Conservation (phyloP, 768 basidiomycete species). For the Leucosporidium yakuticum region DNA sequence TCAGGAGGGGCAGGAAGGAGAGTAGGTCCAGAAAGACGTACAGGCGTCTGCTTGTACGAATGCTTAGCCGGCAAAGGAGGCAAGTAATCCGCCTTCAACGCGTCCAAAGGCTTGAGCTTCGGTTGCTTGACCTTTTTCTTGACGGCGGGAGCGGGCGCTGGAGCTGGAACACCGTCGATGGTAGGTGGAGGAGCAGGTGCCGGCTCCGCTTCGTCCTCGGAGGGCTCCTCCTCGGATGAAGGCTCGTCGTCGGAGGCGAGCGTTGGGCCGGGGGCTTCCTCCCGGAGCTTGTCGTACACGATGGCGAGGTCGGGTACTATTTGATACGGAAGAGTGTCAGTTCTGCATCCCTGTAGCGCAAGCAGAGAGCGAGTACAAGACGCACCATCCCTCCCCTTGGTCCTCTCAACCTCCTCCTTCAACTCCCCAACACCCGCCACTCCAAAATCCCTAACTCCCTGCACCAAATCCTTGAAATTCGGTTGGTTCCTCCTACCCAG, state of each 20-base stretch:
- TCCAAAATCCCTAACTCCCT: constrained; percentile 8
- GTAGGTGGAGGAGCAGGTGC: neutral
- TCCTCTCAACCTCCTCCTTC: neutral
- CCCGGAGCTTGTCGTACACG: neutral
- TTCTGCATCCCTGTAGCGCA: neutral
- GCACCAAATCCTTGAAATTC: constrained; percentile 14
- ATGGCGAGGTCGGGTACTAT: neutral
- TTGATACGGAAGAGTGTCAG: neutral
- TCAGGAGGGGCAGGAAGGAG: neutral
- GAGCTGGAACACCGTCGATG: too few relatives aligned
- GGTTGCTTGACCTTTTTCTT: too few relatives aligned
- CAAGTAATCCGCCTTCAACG: constrained; percentile 18
- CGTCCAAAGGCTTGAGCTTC: neutral
- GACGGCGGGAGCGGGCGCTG: too few relatives aligned
- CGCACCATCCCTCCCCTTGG: neutral
- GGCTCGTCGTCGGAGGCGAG: neutral
- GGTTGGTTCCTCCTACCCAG: constrained; percentile 20
- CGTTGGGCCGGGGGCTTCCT: neutral
- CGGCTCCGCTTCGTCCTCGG: constrained; percentile 8
- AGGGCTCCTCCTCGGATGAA: neutral
- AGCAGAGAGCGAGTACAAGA: neutral
- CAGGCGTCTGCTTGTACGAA: constrained; percentile 32
- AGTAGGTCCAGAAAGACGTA: constrained; percentile 1
- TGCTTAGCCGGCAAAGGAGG: constrained; percentile 26
- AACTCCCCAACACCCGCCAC: constrained; percentile 6